These are phyloP conservation scores for Hypocrella siamensis DNA, from an alignment of 2,329 filamentous ascomycete species.

Conservation along the genomic window DNA sequence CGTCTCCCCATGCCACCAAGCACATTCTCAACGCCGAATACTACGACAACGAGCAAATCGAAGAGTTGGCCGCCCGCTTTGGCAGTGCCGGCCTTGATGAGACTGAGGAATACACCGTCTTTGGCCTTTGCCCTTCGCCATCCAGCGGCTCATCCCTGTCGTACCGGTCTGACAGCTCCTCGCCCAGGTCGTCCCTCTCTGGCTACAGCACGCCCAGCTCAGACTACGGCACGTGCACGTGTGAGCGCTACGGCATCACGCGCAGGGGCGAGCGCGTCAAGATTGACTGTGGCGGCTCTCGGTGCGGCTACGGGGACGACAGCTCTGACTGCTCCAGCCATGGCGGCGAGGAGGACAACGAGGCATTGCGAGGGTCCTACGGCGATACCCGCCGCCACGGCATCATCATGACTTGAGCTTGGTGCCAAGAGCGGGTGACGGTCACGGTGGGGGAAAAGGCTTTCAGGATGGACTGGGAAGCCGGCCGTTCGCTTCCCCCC, in stretches of 20 bases:
- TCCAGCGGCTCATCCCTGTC: conserved; percentile 56
- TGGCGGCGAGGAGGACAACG: conserved; percentile 41
- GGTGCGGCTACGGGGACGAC: conserved; percentile 70
- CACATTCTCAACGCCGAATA: conserved; percentile 76
- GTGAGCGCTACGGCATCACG: conserved; percentile 93
- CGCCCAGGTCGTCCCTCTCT: conserved; percentile 56
- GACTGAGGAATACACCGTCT: conserved; percentile 39
- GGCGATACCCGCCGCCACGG: conserved; percentile 46
- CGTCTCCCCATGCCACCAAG: conserved; percentile 74
- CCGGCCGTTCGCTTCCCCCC: neutral
- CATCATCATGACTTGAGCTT: conserved; percentile 36
- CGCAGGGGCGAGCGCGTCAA: conserved; percentile 85
- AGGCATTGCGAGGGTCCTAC: conserved; percentile 17
- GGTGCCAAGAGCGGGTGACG: neutral
- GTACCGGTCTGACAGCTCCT: conserved; percentile 58
- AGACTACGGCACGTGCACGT: conserved; percentile 69
- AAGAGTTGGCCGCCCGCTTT: conserved; percentile 67
- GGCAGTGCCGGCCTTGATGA: conserved; percentile 42
- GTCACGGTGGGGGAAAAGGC: conserved; percentile 5
- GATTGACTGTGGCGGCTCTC: conserved; percentile 82
- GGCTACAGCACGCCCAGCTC: conserved; percentile 69
- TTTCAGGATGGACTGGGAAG: neutral
- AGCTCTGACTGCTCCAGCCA: conserved; percentile 55
- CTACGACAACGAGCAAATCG: conserved; percentile 53
- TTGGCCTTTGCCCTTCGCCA: conserved; percentile 44